Evolutionary conservation across 192 early-diverging fungal genomes (phyloP).

Genomic region (Jimgerdemannia lactiflua): DNA sequence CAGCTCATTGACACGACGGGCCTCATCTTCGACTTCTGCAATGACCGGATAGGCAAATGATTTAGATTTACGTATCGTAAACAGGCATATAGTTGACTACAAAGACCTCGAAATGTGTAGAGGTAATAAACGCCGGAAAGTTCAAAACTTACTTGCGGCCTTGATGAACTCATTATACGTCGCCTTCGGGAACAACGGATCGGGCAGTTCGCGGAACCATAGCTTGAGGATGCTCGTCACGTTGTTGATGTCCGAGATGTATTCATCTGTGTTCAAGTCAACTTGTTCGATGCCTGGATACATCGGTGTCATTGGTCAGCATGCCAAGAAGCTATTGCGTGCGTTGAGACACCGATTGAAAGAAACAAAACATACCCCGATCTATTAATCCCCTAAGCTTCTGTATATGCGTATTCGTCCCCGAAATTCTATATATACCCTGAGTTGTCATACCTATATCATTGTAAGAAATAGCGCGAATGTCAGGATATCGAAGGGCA

Average conservation of each 20-base stretch:
- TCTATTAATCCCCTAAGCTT: constrained; percentile 72
- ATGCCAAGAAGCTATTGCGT: too few species aligned
- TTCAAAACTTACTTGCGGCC: constrained; percentile 57
- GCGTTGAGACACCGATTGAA: background rate
- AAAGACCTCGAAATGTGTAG: background rate
- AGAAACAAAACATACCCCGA: constrained; percentile 42
- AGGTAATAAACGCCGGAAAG: too few species aligned
- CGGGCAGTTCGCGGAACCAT: constrained; percentile 94
- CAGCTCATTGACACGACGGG: constrained; percentile 55
- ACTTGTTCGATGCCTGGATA: constrained; percentile 57
- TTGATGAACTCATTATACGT: constrained; percentile 68
- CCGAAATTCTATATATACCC: constrained; percentile 91
- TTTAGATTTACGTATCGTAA: background rate
- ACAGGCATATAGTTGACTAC: background rate
- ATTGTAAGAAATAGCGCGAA: background rate
- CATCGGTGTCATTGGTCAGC: too few species aligned
- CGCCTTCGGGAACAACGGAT: constrained; percentile 72
- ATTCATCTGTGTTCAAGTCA: constrained; percentile 58
- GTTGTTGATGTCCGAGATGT: constrained; percentile 75
- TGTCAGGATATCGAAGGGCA: too few species aligned
- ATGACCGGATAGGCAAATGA: background rate
- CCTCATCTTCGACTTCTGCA: constrained; percentile 63
- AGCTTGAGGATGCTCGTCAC: constrained; percentile 86
- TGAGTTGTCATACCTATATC: constrained; percentile 58
- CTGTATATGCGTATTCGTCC: constrained; percentile 72